Evolutionary conservation across 176 grass and related monocot species (phyloP), one percentile per base, ranked within the genome.

Genomic region (Zoysia japonica): DNA sequence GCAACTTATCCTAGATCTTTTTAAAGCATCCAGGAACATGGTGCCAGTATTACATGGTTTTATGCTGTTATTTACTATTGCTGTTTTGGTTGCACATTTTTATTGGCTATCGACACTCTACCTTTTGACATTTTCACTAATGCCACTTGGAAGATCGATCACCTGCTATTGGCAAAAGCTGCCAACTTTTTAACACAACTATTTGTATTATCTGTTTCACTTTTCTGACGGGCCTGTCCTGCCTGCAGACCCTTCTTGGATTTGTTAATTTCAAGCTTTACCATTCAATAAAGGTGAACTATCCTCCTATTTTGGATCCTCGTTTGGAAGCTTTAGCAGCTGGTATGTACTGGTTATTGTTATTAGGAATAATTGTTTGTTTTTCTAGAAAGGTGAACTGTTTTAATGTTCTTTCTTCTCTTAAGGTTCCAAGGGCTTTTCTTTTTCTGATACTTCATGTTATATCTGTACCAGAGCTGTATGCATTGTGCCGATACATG

Each of bases 251-350:
- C 72, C 96, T 99, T 93, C 79, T 99, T 76, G 90, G 88, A 78
- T 99, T 93, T 93, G 76, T 89, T 39, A 99, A 95, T 84, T 93
- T 93, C 90, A 95, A 95, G 84, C 92, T 99, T 76, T 99, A 99
- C 73, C 92, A 99, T 90, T 99, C 96, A 68, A 99, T 99, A 83
- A 99, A 95, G 70, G 86, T 99, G 46, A 95, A 95, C 54, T 99
- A 99, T 89, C 96, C 96, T 60, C 96, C 96, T 68, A 91, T 93
- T 82, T 80, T 99, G 68, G 96, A 99, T 86, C 62, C 88, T 77
- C 85, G 78, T 13, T 85, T 99, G 51, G 96, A 99, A 91, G 96
- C 92, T 85, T 88, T 99, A 83, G 86, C 92, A 75, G 81, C 88
- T 76, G 96, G 96, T 99, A 89, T 83, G 67, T 87, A 28, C 39